Evolutionary conservation across 495 filamentous ascomycete genomes (phyloP).

Genomic region (Trichocladium antarcticum): DNA sequence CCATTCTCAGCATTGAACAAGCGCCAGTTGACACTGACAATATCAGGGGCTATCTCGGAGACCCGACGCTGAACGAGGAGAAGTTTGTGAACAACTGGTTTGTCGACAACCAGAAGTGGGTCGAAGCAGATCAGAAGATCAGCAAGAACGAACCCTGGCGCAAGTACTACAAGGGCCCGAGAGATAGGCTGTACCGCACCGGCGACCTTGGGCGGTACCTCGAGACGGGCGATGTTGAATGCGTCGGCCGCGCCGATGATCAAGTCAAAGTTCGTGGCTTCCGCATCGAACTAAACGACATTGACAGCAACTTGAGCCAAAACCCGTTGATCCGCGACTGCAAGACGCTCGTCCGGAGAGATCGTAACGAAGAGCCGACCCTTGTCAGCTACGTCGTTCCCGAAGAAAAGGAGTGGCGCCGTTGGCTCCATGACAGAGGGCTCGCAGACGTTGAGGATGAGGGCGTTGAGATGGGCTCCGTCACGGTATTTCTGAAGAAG

Average conservation of each 20-base stretch:
- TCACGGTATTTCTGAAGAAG: constrained; percentile 44
- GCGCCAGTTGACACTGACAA: neutral
- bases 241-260: constrained; percentile 69
- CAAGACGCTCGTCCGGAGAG: constrained; percentile 74
- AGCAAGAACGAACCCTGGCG: constrained; percentile 58
- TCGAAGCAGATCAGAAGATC: constrained; percentile 47
- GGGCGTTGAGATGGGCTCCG: constrained; percentile 36
- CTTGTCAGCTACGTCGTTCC: constrained; percentile 89
- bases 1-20: neutral
- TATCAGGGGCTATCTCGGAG: constrained; percentile 56
- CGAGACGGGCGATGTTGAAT: constrained; percentile 62
- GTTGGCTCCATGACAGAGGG: constrained; percentile 50
- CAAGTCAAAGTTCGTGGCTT: constrained; percentile 96
- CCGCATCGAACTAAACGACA: constrained; percentile 88
- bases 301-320: constrained; percentile 72
- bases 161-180: constrained; percentile 65
- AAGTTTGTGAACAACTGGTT: constrained; percentile 93
- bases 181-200: constrained; percentile 77
- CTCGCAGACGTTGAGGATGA: constrained; percentile 40
- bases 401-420: constrained; percentile 58
- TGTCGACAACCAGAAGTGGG: constrained; percentile 63
- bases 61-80: constrained; percentile 53
- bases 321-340: constrained; percentile 76
- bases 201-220: constrained; percentile 73
- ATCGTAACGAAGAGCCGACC: constrained; percentile 81